These are phyloP conservation scores for Suhomyces chickasaworum DNA, from an alignment of 1,139 yeast species.

Conservation along the genomic window DNA sequence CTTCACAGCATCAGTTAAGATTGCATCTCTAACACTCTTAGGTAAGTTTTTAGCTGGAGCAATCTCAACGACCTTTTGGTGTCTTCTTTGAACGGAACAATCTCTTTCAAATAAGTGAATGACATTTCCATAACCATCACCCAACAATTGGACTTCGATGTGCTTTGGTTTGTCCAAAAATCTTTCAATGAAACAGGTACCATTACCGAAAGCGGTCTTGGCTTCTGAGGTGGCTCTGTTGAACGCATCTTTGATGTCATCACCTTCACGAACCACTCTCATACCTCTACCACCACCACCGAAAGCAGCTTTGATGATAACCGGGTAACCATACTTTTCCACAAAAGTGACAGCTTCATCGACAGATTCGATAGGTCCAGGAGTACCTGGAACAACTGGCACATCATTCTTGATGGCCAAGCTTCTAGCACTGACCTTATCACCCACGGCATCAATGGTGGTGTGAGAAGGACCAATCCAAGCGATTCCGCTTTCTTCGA, in stretches of 20 bases:
- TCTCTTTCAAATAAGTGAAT: constrained; percentile 97
- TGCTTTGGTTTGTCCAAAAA: constrained; percentile 95
- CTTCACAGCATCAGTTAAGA: constrained; percentile 90
- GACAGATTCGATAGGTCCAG: constrained; percentile 87
- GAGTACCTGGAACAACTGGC: constrained; percentile 97
- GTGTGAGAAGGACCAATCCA: constrained; percentile 94
- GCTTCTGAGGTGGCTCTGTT: constrained; percentile 95
- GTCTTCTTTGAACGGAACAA: constrained; percentile 98
- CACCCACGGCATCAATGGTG: constrained; percentile 97
- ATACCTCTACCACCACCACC: constrained; percentile 99
- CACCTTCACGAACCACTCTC: constrained; percentile 98
- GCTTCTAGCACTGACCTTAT: constrained; percentile 91
- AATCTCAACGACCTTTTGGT: constrained; percentile 97
- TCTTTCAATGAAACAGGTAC: constrained; percentile 96
- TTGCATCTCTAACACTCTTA: constrained; percentile 79
- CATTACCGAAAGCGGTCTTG: constrained; percentile 91
- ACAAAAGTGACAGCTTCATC: constrained; percentile 82
- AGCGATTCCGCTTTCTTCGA: constrained; percentile 85
- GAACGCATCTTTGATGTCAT: constrained; percentile 88
- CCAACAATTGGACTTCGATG: constrained; percentile 94
- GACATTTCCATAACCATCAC: constrained; percentile 92
- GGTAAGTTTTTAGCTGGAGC: constrained; percentile 98
- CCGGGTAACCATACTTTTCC: constrained; percentile 85
- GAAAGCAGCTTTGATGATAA: constrained; percentile 96
- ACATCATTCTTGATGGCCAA: constrained; percentile 82